Evolutionary conservation across 2,329 filamentous ascomycete genomes (phyloP), one percentile per base, ranked within the genome.

Genomic region (Grosmannia huntii): DNA sequence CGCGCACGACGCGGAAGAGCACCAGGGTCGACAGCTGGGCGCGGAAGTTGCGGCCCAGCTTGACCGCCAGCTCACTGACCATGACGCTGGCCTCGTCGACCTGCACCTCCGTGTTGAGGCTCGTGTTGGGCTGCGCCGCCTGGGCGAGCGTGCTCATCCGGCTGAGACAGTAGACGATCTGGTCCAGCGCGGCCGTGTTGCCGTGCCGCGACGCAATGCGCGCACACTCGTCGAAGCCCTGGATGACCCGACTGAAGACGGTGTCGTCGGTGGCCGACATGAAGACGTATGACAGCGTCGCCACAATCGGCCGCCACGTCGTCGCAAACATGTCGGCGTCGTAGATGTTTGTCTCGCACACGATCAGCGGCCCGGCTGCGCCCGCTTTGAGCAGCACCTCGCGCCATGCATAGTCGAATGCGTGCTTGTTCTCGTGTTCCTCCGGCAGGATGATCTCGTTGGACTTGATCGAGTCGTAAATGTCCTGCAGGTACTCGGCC

Each of bases 231-330:
- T 96, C 90, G 67, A 99, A 99, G 1, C 94, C 94, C 53, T 89
- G 89, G 31, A 97, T 90, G 21, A 99, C 88, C 60, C 94, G 84
- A 41, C 89, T 89, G 68, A 96, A 99, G 3, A 99, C 94, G 0
- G 92, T 80, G 69, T 99, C 94, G 67, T 99, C 95, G 0, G 90
- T 95, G 19, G 95, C 95, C 41, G 92, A 97, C 86, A 97, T 95
- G 75, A 99, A 99, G 4, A 99, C 94, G 68, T 97, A 99, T 14
- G 94, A 95, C 57, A 99, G 76, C 0, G 95, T 97, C 4, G 94
- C 91, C 44, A 99, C 81, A 55, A 99, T 90, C 0, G 95, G 92
- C 68, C 84, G 90, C 94, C 95, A 99, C 0, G 91, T 96, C 25
- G 90, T 87, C 59, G 87, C 85, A 70, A 99, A 99, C 89, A 99